Base-by-base conservation (phyloP, 2,329 filamentous ascomycete species). In the Keithomyces neogunnii region DNA sequence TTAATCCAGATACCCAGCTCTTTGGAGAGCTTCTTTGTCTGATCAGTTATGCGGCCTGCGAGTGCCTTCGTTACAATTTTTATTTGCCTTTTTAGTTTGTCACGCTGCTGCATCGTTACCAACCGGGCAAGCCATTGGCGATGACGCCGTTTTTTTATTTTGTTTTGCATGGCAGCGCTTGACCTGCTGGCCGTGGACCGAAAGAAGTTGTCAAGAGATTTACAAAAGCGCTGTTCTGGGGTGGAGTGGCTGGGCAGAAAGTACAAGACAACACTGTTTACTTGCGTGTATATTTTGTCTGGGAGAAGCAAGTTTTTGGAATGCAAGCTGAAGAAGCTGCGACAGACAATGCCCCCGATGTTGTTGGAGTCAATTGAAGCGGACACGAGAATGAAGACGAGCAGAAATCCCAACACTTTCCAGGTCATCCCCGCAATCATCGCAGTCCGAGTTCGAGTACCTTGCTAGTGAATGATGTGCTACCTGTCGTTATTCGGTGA, bases 1-100 rank as follows among this genome's bases (percentile, higher is more conserved):
- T 63, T 62, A 60, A 62, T 59, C 57, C 65, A 69, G 66, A 70
- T 70, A 70, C 68, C 68, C 67, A 68, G 66, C 64, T 68, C 63
- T 59, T 61, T 61, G 57, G 57, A 62, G 64, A 64, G 63, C 64
- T 66, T 64, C 63, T 65, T 64, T 59, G 61, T 63, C 63, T 62
- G 60, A 62, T 60, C 56, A 58, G 55, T 53, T 52, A 53, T 47
- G 52, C 49, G 36, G 40, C 48, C 40, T 51, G 44, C 51, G 40
- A 39, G 19, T 47, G 38, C 35, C 39, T 46, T 30, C 47, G 11
- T 32, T 44, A 42, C 44, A 53, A 57, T 55, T 51, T 50, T 58
- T 56, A 36, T 54, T 50, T 53, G 50, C 48, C 29, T 50, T 51
- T 50, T 38, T 43, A 50, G 29, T 35, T 29, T 51, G 40, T 28